These are phyloP conservation scores for Gynostemma pentaphyllum DNA, from an alignment of 306 rosid genomes.

Conservation along the genomic window DNA sequence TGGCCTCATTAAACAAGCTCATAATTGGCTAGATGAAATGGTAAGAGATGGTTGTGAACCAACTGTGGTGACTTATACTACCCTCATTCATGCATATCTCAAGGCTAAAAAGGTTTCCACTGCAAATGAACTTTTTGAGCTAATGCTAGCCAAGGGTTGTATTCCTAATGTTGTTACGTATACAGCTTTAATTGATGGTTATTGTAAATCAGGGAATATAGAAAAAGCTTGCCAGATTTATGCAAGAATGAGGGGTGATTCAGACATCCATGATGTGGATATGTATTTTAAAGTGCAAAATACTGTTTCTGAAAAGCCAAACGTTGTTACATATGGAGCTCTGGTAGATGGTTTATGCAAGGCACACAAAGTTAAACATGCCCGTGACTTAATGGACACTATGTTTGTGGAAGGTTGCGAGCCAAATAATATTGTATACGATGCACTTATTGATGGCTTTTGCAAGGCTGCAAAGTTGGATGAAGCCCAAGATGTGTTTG, in stretches of 20 bases:
- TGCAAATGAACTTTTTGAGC: slow-evolving; percentile 66
- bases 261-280: slow-evolving; percentile 44
- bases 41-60: slow-evolving; percentile 55
- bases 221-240: slow-evolving; percentile 73
- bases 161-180: slow-evolving; percentile 63
- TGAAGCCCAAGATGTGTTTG: slow-evolving; percentile 68
- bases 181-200: slow-evolving; percentile 80
- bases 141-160: slow-evolving; percentile 61
- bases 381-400: slow-evolving; percentile 45
- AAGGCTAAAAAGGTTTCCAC: slow-evolving; percentile 52
- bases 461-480: slow-evolving; percentile 72
- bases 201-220: slow-evolving; percentile 63
- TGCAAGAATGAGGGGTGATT: slow-evolving; percentile 57
- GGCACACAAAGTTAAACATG: slow-evolving; percentile 62
- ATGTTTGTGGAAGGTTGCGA: slow-evolving; percentile 57
- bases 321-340: slow-evolving; percentile 70
- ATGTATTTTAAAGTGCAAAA: slow-evolving; percentile 45
- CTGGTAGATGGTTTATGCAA: slow-evolving; percentile 89
- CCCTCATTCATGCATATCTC: slow-evolving; percentile 74
- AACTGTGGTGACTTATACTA: slow-evolving; percentile 77
- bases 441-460: slow-evolving; percentile 79
- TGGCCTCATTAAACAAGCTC: slow-evolving; percentile 74
- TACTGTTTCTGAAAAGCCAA: slow-evolving; percentile 32
- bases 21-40: slow-evolving; percentile 73
- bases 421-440: slow-evolving; percentile 62